A percentile compares a stretch with the other conserved stretches of the same genome.
Conservation (phyloP, 495 filamentous ascomycete genomes). For the Penicillium antarcticum region DNA sequence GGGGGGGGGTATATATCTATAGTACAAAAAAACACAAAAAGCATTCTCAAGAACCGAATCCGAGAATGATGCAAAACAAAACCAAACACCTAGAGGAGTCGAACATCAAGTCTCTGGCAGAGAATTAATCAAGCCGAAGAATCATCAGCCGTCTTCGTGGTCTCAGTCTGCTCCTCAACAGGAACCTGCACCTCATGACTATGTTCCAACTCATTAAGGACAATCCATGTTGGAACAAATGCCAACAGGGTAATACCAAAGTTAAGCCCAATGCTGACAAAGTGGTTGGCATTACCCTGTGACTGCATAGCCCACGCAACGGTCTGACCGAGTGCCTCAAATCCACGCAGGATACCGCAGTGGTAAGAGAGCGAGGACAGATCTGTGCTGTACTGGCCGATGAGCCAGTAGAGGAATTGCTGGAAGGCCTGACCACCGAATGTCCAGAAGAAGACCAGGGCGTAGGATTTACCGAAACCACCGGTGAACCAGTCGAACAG, state of each 20-base stretch:
- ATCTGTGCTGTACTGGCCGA: slow-evolving; percentile 33
- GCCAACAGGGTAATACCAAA: slow-evolving; percentile 31
- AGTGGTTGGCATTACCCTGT: slow-evolving; percentile 30
- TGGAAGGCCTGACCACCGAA: slow-evolving; percentile 33
- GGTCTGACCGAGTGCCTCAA: slow-evolving; percentile 32
- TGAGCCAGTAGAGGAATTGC: slow-evolving; percentile 34
- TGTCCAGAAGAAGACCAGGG: slow-evolving; percentile 32
- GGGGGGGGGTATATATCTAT: slow-evolving; percentile 6
- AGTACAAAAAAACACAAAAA: not conserved
- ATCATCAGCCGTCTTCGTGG: slow-evolving; percentile 4
- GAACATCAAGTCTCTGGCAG: not conserved
- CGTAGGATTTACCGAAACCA: slow-evolving; percentile 30
- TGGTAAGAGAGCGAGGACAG: slow-evolving; percentile 32
- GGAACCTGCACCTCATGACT: slow-evolving; percentile 31
- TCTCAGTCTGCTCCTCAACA: slow-evolving; percentile 12
- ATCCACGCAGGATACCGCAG: slow-evolving; percentile 30
- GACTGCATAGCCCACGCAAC: slow-evolving; percentile 36
- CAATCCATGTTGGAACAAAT: slow-evolving; percentile 32
- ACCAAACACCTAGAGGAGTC: not conserved
- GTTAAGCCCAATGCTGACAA: slow-evolving; percentile 33
- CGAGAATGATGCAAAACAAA: slow-evolving; percentile 1
- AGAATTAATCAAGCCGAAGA: not conserved
- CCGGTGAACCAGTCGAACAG: slow-evolving; percentile 33
- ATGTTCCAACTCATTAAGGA: slow-evolving; percentile 30
- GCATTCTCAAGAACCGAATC: not conserved